These are phyloP conservation scores for Boletus semigastroideus DNA, from an alignment of 1,284 basidiomycete genomes.

Conservation along the genomic window DNA sequence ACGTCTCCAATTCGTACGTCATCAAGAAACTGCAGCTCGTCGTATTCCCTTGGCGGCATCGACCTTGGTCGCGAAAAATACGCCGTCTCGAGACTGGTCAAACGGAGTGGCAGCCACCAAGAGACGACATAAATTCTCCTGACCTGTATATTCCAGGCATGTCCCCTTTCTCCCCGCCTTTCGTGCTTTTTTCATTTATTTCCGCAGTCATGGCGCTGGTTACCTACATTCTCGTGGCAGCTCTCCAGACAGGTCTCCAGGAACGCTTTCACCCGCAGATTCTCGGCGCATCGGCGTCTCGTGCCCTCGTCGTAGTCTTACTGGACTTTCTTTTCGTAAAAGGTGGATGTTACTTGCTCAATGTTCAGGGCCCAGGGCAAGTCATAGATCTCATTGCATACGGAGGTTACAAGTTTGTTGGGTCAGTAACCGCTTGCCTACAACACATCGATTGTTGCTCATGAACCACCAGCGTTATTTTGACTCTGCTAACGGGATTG, in stretches of 20 bases:
- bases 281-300: slow-evolving; percentile 83
- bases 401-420: slow-evolving; percentile 97
- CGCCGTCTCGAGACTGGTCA: slow-evolving; percentile 65
- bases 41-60: slow-evolving; percentile 96
- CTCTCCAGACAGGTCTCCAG: slow-evolving; percentile 82
- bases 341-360: slow-evolving; percentile 88
- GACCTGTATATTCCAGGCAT: slow-evolving; percentile 95
- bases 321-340: slow-evolving; percentile 89
- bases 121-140: slow-evolving; percentile 95
- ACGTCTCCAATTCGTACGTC: slow-evolving; percentile 96
- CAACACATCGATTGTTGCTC: not conserved
- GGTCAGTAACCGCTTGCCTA: slow-evolving; percentile 46
- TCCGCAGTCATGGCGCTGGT: slow-evolving; percentile 89
- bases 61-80: slow-evolving; percentile 73
- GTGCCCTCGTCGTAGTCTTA: slow-evolving; percentile 78
- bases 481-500: slow-evolving; percentile 64
- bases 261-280: slow-evolving; percentile 88
- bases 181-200: slow-evolving; percentile 5
- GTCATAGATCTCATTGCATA: slow-evolving; percentile 79
- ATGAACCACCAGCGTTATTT: slow-evolving; percentile 57
- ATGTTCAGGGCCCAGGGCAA: slow-evolving; percentile 74
- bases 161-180: slow-evolving; percentile 27
- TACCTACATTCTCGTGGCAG: slow-evolving; percentile 90
- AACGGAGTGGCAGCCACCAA: slow-evolving; percentile 82
- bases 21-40: slow-evolving; percentile 87